These are phyloP conservation scores for Chaetoceros muelleri DNA, from an alignment of 108 stramenopile species.

Conservation along the genomic window DNA sequence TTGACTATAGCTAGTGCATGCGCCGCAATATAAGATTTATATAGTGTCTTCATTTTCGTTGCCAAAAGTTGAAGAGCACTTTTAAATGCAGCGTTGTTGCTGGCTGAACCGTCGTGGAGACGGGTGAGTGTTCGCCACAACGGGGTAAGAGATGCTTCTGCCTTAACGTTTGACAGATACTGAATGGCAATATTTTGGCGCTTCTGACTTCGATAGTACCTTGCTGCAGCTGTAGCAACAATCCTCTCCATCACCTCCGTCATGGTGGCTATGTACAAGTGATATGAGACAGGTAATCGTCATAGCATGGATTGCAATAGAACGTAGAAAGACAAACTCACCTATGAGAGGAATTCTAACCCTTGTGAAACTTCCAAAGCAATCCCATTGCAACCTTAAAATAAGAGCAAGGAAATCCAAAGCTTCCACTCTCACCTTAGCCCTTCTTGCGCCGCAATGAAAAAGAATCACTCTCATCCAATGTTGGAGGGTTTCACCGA, in stretches of 20 bases:
- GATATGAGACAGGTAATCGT: neutral
- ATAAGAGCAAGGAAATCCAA: slow-evolving; percentile 77
- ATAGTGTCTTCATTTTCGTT: slow-evolving; percentile 72
- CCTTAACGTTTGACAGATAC: slow-evolving; percentile 57
- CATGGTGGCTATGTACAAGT: neutral
- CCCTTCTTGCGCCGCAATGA: slow-evolving; percentile 75
- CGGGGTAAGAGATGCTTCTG: slow-evolving; percentile 73
- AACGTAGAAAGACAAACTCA: slow-evolving; percentile 24
- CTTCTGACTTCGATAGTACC: slow-evolving; percentile 62
- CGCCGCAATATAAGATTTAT: slow-evolving; percentile 78
- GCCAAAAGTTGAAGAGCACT: slow-evolving; percentile 69
- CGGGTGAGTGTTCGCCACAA: slow-evolving; percentile 82
- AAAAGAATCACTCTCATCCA: slow-evolving; percentile 82
- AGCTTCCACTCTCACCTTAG: slow-evolving; percentile 68
- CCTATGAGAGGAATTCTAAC: slow-evolving; percentile 70
- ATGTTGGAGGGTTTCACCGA: slow-evolving; percentile 82
- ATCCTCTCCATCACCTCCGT: slow-evolving; percentile 84
- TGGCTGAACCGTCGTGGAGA: slow-evolving; percentile 72
- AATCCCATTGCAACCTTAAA: slow-evolving; percentile 77
- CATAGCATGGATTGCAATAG: neutral
- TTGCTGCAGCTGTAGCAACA: slow-evolving; percentile 61
- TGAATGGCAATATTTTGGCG: slow-evolving; percentile 27
- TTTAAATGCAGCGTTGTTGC: slow-evolving; percentile 76
- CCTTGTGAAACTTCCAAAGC: slow-evolving; percentile 71
- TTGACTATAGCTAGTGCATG: slow-evolving; percentile 63